phyloP scores from a whole-genome alignment of 768 basidiomycete genomes.

The Mycena maculata region DNA sequence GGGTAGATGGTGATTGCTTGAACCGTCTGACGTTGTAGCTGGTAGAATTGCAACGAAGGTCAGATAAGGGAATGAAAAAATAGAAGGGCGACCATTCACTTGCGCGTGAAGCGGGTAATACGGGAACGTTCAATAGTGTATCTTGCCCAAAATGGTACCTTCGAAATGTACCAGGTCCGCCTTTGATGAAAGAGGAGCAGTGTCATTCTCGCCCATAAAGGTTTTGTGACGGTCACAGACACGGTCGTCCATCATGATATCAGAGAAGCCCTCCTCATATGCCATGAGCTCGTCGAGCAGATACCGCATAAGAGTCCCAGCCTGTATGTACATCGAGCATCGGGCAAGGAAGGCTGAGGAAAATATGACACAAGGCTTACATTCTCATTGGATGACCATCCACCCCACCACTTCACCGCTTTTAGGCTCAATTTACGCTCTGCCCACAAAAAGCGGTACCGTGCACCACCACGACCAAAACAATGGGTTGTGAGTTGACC shows the following conservation, averaged over 20 bases:
- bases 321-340: not conserved
- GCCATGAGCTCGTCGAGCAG: constrained; percentile 43
- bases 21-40: too few relatives aligned
- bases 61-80: constrained; percentile 25
- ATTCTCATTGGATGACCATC: constrained; percentile 40
- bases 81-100: too few relatives aligned
- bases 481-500: constrained; percentile 43
- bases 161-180: constrained; percentile 23
- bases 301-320: constrained; percentile 34
- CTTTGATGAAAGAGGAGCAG: constrained; percentile 12
- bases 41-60: too few relatives aligned
- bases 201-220: constrained; percentile 36
- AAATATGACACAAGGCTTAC: constrained; percentile 8
- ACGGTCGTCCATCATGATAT: constrained; percentile 38
- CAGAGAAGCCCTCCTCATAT: constrained; percentile 42
- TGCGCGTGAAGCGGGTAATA: not conserved
- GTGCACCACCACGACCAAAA: constrained; percentile 42
- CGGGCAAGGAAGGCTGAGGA: too few relatives aligned
- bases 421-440: constrained; percentile 42
- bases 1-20: too few relatives aligned
- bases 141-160: not conserved
- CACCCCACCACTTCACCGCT: constrained; percentile 44
- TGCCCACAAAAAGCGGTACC: constrained; percentile 44
- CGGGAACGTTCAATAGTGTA: not conserved
- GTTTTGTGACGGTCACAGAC: constrained; percentile 33